Percentiles rank a stretch among this genome's conserved stretches.
Evolutionary conservation across 2,329 filamentous ascomycete genomes (phyloP).

Genomic region (Talaromyces sp.): DNA sequence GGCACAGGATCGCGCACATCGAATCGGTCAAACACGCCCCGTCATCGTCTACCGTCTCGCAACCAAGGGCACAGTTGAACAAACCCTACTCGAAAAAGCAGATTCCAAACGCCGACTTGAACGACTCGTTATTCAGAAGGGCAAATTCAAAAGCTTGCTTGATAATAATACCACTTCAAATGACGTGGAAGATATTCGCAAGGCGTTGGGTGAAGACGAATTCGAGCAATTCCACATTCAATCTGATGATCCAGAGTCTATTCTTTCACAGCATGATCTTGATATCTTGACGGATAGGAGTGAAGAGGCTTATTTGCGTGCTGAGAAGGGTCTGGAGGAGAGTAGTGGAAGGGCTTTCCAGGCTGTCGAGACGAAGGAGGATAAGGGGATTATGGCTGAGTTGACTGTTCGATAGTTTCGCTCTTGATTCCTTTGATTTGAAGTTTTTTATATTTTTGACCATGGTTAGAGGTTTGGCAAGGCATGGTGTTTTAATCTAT

Average conservation of each 20-base stretch:
- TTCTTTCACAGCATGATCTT: slow-evolving; percentile 74
- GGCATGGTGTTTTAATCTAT: neutral
- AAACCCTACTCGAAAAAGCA: slow-evolving; percentile 78
- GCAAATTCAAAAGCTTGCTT: slow-evolving; percentile 68
- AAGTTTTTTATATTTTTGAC: neutral
- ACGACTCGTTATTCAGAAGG: slow-evolving; percentile 93
- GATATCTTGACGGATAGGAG: slow-evolving; percentile 74
- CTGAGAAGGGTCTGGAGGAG: slow-evolving; percentile 71
- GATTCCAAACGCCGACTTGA: slow-evolving; percentile 90
- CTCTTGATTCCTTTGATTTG: neutral
- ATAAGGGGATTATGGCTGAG: slow-evolving; percentile 32
- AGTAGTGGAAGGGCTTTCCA: slow-evolving; percentile 54
- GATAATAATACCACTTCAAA: slow-evolving; percentile 51
- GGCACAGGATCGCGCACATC: slow-evolving; percentile 90
- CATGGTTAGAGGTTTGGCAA: neutral
- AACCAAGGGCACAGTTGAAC: slow-evolving; percentile 89
- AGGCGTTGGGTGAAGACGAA: slow-evolving; percentile 69
- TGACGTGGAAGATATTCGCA: slow-evolving; percentile 61
- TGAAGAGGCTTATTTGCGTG: slow-evolving; percentile 64
- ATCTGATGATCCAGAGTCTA: slow-evolving; percentile 51
- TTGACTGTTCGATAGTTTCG: slow-evolving; percentile 21
- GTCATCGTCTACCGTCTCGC: slow-evolving; percentile 93
- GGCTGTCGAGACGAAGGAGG: slow-evolving; percentile 73
- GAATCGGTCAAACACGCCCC: slow-evolving; percentile 87
- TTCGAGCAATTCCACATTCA: slow-evolving; percentile 60